Base-by-base conservation (phyloP, 768 basidiomycete genomes). In the Suillus americanus region DNA sequence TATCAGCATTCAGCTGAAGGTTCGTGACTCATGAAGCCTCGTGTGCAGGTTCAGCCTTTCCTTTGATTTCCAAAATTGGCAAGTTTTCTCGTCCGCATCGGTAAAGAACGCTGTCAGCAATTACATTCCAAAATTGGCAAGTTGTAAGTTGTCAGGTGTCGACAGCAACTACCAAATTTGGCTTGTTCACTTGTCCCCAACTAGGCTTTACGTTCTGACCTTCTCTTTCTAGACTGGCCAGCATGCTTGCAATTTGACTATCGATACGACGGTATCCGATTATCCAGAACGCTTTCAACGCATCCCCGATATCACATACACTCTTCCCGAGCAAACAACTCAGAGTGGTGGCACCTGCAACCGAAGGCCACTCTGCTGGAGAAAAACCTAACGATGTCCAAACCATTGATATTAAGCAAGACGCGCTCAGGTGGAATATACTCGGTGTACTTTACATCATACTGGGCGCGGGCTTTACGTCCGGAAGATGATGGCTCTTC, bases 341-440 rank as follows among this genome's bases (percentile, higher is more conserved):
- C 16, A 20, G 38, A 28, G 28, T 28, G 16, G 33, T 54, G 20
- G 35, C n/a, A 55, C n/a, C 20, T n/a, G n/a, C 54, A 37, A 7
- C n/a, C 12, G 7, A 37, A 12, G 13, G 33, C 35, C 6, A 14
- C n/a, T 7, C 18, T n/a, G 30, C 30, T n/a, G 20, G 9, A 18
- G 18, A 54, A 28, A 43, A 23, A 55, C 25, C 45, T n/a, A 18
- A 18, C 18, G 2, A 18, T 30, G 25, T 25, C 51, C 28, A 38
- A 48, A 54, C 55, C 60, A 33, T 30, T 3, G 25, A 63, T 37
- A 30, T 66, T 30, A 62, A 65, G 54, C 23, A 67, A 40, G 65
- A 70, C 23, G 62, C 53, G 23, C 48, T 48, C 16, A 65, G 48
- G 30, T 71, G 69, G 69, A 62, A 70, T 62, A 67, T 51, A 30